These are phyloP conservation scores for Amaranthus palmeri DNA, from an alignment of 148 eudicot genomes.

Conservation along the genomic window DNA sequence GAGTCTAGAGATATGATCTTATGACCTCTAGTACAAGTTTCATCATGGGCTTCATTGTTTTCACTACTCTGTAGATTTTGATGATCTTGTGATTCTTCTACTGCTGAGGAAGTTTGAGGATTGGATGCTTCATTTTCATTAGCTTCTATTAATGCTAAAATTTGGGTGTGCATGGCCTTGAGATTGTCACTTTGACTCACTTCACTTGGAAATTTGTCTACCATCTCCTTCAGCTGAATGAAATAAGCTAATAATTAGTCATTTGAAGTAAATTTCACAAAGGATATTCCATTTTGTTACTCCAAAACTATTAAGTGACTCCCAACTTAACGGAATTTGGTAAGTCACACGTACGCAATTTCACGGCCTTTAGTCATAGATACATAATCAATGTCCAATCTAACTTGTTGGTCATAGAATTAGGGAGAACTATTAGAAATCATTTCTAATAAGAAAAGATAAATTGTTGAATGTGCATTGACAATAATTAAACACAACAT, in stretches of 20 bases:
- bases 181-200: constrained; percentile 35
- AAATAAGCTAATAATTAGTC: not conserved
- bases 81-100: not conserved
- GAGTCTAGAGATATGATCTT: constrained; percentile 21
- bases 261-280: not conserved
- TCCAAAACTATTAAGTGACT: too few species aligned
- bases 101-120: constrained; percentile 23
- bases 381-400: too few species aligned
- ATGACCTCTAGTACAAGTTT: constrained; percentile 21
- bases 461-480: too few species aligned
- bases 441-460: too few species aligned
- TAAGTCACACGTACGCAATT: too few species aligned
- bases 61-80: not conserved
- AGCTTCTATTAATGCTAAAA: constrained; percentile 37
- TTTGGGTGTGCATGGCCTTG: constrained; percentile 45
- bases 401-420: too few species aligned
- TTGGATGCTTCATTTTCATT: constrained; percentile 24
- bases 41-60: constrained; percentile 11
- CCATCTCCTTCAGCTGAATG: constrained; percentile 56
- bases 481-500: too few species aligned
- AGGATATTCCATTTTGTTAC: too few species aligned
- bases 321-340: too few species aligned
- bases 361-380: too few species aligned
- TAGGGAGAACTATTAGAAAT: too few species aligned
- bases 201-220: constrained; percentile 51